Conservation (phyloP, 2,329 filamentous ascomycete genomes). For the Colletotrichum karsti region DNA sequence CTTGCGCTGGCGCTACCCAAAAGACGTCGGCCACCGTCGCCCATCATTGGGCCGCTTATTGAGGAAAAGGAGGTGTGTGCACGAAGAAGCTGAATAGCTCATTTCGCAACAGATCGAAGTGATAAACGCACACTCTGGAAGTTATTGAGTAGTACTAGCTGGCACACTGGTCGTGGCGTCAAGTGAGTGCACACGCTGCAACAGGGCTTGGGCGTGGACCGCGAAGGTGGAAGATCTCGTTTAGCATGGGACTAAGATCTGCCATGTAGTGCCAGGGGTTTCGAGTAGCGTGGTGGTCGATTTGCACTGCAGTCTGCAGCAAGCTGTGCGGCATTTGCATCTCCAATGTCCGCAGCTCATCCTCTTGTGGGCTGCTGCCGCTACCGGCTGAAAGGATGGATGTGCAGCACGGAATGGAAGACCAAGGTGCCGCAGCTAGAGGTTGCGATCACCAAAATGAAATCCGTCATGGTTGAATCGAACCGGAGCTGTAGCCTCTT, state of each 20-base stretch:
- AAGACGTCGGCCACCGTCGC: too few species aligned
- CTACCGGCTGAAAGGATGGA: background rate
- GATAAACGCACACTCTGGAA: too few species aligned
- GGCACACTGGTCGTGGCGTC: background rate
- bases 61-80: background rate
- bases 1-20: too few species aligned
- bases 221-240: conserved; percentile 15
- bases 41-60: background rate
- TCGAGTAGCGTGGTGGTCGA: too few species aligned
- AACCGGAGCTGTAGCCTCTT: too few species aligned
- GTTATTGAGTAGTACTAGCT: background rate
- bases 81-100: background rate
- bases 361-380: too few species aligned
- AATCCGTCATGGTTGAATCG: too few species aligned
- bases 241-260: conserved; percentile 3
- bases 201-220: background rate
- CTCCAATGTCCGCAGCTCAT: too few species aligned
- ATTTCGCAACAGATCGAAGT: too few species aligned
- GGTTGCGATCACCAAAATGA: background rate
- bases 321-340: too few species aligned
- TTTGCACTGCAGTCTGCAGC: background rate
- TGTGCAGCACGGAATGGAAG: too few species aligned
- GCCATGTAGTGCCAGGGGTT: too few species aligned
- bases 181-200: conserved; percentile 1
- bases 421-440: background rate